Evolutionary conservation across 768 basidiomycete species (phyloP).

Genomic region (Phylloporus sp.): DNA sequence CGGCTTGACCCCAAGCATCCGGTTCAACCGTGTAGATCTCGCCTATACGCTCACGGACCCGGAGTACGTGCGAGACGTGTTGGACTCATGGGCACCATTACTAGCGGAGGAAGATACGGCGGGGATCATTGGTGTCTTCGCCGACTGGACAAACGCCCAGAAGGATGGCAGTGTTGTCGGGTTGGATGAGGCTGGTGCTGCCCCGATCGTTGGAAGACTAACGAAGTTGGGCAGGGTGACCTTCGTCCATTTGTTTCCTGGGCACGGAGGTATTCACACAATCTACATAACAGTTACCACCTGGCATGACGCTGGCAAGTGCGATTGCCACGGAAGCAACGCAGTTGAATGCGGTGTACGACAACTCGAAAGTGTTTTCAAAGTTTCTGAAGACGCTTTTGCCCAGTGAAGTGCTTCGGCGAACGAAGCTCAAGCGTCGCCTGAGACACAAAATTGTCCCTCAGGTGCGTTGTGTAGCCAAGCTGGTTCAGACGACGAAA

Average conservation of each 20-base stretch:
- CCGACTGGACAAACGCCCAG: slow-evolving; percentile 35
- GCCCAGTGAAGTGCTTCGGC: slow-evolving; percentile 17
- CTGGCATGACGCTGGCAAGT: slow-evolving; percentile 4
- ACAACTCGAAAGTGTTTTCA: slow-evolving; percentile 38
- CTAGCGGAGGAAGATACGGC: slow-evolving; percentile 29
- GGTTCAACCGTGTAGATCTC: slow-evolving; percentile 44
- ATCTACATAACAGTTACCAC: slow-evolving; percentile 12
- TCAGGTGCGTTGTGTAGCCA: slow-evolving; percentile 33
- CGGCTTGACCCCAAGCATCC: slow-evolving; percentile 24
- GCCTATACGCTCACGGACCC: slow-evolving; percentile 38
- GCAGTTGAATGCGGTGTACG: slow-evolving; percentile 29
- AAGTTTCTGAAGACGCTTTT: slow-evolving; percentile 28
- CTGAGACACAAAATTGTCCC: slow-evolving; percentile 34
- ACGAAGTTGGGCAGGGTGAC: slow-evolving; percentile 19
- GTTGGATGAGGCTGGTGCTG: slow-evolving; percentile 10
- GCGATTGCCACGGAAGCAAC: slow-evolving; percentile 2
- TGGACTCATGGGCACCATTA: slow-evolving; percentile 36
- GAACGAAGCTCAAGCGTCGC: slow-evolving; percentile 23
- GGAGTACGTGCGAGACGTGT: slow-evolving; percentile 25
- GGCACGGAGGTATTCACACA: background rate
- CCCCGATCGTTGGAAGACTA: slow-evolving; percentile 13
- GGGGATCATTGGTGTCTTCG: slow-evolving; percentile 38
- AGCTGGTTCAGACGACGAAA: background rate
- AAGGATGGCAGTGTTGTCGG: slow-evolving; percentile 8
- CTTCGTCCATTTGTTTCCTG: background rate